These are phyloP conservation scores for Apiosordaria backusii DNA, from an alignment of 495 filamentous ascomycete genomes.

Conservation along the genomic window DNA sequence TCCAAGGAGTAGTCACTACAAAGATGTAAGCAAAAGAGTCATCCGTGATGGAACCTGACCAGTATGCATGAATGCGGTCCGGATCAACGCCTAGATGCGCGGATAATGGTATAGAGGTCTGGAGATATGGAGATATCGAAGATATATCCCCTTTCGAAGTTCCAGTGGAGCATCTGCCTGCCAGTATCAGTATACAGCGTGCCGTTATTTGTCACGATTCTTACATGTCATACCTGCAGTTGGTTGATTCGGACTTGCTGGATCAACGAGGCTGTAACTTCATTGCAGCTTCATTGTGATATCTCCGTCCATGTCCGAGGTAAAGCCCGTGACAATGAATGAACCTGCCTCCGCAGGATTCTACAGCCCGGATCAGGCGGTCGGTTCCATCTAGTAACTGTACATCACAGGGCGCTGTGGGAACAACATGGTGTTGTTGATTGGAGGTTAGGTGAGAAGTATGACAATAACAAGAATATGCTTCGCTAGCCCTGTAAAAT, in stretches of 20 bases:
- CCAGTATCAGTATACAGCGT: background rate
- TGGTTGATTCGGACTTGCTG: background rate
- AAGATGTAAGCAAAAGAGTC: background rate
- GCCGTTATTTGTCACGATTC: background rate
- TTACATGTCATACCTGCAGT: background rate
- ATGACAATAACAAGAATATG: too few species aligned
- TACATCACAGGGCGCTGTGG: background rate
- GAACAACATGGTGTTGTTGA: background rate
- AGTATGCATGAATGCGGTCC: background rate
- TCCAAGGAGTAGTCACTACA: background rate
- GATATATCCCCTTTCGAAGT: too few species aligned
- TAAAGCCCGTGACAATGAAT: background rate
- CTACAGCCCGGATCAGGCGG: background rate
- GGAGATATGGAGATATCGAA: too few species aligned
- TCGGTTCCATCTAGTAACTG: too few species aligned
- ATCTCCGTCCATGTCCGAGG: background rate
- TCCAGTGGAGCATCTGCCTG: background rate
- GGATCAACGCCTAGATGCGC: background rate
- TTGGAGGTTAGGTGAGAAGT: too few species aligned
- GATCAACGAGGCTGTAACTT: background rate
- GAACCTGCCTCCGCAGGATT: background rate
- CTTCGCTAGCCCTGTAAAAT: too few species aligned
- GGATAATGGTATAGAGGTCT: background rate
- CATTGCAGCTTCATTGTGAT: background rate
- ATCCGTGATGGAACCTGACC: background rate